phyloP scores from a whole-genome alignment of 306 rosid species.

The Hippophae tibetana region DNA sequence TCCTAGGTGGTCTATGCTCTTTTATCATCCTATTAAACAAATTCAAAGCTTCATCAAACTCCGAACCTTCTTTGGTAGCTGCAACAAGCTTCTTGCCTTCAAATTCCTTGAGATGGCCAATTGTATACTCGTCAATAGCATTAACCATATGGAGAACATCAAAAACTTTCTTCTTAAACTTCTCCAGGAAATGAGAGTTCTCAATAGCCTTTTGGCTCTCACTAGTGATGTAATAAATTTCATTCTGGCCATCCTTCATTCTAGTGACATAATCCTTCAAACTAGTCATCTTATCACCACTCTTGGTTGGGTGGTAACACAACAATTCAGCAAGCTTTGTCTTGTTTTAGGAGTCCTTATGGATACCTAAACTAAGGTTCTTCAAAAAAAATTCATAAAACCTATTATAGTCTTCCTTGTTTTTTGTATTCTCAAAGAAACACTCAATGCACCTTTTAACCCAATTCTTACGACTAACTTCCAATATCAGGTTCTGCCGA shows the following conservation, averaged over 20 bases:
- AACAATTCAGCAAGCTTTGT: conserved; percentile 73
- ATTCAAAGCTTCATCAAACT: too few species aligned
- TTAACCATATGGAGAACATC: too few species aligned
- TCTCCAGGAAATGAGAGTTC: conserved; percentile 47
- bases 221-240: conserved; percentile 77
- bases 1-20: too few species aligned
- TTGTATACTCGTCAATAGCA: too few species aligned
- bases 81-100: too few species aligned
- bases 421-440: too few species aligned
- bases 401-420: too few species aligned
- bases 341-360: conserved; percentile 75
- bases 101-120: too few species aligned
- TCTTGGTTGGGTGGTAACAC: conserved; percentile 82
- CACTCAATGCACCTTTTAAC: conserved; percentile 48
- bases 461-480: conserved; percentile 82
- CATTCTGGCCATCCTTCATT: conserved; percentile 94
- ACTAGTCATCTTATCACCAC: conserved; percentile 62
- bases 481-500: conserved; percentile 62
- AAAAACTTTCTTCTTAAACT: too few species aligned
- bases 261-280: conserved; percentile 45
- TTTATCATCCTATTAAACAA: too few species aligned
- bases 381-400: neutral
- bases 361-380: conserved; percentile 81
- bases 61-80: too few species aligned
- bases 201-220: conserved; percentile 89